Percentiles rank a stretch among this genome's conserved stretches.
phyloP scores from a whole-genome alignment of 139 green algal genomes.

The Tetraselmis chui region DNA sequence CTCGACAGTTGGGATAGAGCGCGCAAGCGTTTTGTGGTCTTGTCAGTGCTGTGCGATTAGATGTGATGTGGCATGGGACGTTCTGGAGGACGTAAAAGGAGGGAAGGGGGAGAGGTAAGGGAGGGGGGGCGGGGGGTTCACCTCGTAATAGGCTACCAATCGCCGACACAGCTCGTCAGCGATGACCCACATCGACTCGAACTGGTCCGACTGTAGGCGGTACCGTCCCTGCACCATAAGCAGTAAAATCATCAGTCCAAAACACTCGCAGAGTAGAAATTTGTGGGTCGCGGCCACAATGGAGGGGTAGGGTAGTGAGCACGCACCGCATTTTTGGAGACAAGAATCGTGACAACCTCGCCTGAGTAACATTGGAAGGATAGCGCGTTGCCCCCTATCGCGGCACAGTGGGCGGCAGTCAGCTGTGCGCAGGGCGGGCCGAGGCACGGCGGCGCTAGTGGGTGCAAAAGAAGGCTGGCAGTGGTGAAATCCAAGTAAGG shows the following conservation, averaged over 20 bases:
- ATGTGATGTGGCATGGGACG: no score
- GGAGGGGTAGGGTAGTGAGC: neutral
- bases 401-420: neutral
- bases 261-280: no score
- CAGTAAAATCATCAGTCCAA: no score
- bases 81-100: constrained; percentile 7
- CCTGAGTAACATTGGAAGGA: constrained; percentile 35
- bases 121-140: constrained; percentile 13
- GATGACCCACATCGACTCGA: constrained; percentile 56
- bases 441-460: no score
- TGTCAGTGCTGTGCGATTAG: no score
- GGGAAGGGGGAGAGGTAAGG: neutral
- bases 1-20: no score
- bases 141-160: constrained; percentile 36
- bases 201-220: constrained; percentile 46
- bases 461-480: no score
- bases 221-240: constrained; percentile 41
- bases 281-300: neutral
- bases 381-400: constrained; percentile 34
- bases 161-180: constrained; percentile 39
- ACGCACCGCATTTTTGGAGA: constrained; percentile 42
- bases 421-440: no score
- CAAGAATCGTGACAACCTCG: constrained; percentile 47
- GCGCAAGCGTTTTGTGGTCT: no score
- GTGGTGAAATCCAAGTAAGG: no score